A percentile compares a stretch with the other conserved stretches of the same genome.
Evolutionary conservation across 495 filamentous ascomycete genomes (phyloP).

Genomic region (Xylaria sp.): DNA sequence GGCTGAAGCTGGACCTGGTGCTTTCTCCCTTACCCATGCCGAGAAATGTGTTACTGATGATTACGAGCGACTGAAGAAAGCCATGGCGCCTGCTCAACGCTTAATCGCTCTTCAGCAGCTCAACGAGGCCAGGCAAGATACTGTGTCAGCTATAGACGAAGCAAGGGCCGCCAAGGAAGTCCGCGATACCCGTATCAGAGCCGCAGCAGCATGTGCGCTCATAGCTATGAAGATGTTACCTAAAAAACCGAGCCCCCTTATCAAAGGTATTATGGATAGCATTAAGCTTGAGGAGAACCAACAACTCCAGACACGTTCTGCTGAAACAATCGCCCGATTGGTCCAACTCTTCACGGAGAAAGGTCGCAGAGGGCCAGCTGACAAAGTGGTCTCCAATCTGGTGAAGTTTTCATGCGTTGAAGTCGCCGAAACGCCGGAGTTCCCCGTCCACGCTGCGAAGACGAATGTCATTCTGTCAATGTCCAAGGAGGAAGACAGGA

Average conservation of each 20-base stretch:
- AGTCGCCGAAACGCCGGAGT: conserved; percentile 96
- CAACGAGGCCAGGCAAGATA: conserved; percentile 72
- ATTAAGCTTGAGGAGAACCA: conserved; percentile 93
- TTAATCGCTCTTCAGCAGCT: conserved; percentile 78
- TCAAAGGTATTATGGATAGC: conserved; percentile 98
- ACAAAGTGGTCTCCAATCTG: conserved; percentile 92
- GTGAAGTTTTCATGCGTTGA: conserved; percentile 97
- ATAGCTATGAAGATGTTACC: conserved; percentile 85
- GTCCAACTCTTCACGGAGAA: conserved; percentile 82
- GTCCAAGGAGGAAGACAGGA: conserved; percentile 94
- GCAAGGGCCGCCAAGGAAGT: conserved; percentile 78
- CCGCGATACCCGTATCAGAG: conserved; percentile 84
- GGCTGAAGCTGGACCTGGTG: conserved; percentile 82
- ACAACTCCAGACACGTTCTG: conserved; percentile 88
- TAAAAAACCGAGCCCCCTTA: conserved; percentile 87
- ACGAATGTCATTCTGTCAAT: conserved; percentile 85
- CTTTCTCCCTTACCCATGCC: conserved; percentile 86
- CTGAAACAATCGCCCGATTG: conserved; percentile 78
- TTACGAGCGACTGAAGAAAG: conserved; percentile 85
- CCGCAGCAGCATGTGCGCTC: conserved; percentile 85
- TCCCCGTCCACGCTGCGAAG: conserved; percentile 75
- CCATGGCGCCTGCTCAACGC: conserved; percentile 80
- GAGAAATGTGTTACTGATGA: conserved; percentile 84
- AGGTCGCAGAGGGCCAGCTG: conserved; percentile 78
- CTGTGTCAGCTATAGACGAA: conserved; percentile 75